phyloP scores from a whole-genome alignment of 441 rosid species.

The Erodium moschatum region DNA sequence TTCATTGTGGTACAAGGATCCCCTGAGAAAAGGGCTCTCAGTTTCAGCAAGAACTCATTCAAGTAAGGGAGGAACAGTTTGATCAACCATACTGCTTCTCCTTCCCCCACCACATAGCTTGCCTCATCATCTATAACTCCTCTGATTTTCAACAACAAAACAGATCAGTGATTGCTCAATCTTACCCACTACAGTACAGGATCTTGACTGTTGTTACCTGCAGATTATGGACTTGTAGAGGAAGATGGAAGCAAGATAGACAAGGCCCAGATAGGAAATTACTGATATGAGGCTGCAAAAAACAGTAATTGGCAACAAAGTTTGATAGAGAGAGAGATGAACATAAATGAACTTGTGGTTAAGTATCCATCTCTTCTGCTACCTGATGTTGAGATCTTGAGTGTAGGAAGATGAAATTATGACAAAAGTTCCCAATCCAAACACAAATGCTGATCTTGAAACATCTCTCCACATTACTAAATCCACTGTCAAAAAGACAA shows the following conservation, averaged over 20 bases:
- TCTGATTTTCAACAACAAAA: slow-evolving; percentile 23
- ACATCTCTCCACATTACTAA: slow-evolving; percentile 84
- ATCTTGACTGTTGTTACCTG: slow-evolving; percentile 36
- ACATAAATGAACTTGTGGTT: neutral
- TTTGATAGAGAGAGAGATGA: neutral
- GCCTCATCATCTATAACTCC: slow-evolving; percentile 34
- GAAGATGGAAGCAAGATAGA: slow-evolving; percentile 60
- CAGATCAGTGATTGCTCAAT: neutral
- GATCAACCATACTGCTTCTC: slow-evolving; percentile 64
- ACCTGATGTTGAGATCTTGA: slow-evolving; percentile 62
- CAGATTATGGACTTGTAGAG: slow-evolving; percentile 52
- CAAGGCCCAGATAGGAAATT: slow-evolving; percentile 64
- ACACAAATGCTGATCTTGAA: slow-evolving; percentile 62
- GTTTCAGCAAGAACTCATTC: slow-evolving; percentile 62
- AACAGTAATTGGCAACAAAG: neutral
- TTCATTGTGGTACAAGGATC: slow-evolving; percentile 91
- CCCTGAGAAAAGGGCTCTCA: slow-evolving; percentile 76
- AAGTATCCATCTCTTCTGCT: neutral
- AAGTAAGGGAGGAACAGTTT: slow-evolving; percentile 65
- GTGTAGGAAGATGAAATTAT: slow-evolving; percentile 72
- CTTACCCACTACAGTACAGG: neutral
- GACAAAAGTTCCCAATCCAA: slow-evolving; percentile 63
- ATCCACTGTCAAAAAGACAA: slow-evolving; percentile 44
- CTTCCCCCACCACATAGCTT: slow-evolving; percentile 60
- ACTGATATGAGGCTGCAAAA: slow-evolving; percentile 61